Evolutionary conservation across 345 rosid genomes (phyloP).

Genomic region (Clausena lansium): DNA sequence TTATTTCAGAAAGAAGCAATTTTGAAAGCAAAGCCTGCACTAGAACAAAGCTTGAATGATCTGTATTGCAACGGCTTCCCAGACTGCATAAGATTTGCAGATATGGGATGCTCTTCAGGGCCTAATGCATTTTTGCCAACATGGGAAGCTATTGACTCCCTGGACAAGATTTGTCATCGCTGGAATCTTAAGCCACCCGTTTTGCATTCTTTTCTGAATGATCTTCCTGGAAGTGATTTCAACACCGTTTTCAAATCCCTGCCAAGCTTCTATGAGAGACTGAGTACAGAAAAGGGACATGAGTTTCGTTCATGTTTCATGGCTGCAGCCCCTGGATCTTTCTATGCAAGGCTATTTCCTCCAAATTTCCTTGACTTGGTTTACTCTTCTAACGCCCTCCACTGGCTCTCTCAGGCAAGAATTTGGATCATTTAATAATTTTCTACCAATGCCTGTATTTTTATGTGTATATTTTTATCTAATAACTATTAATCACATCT

Average conservation of each 20-base stretch:
- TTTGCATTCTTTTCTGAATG: constrained; percentile 18
- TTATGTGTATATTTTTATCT: too few relatives aligned
- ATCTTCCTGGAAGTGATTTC: constrained; percentile 30
- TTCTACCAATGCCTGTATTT: too few relatives aligned
- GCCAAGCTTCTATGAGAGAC: constrained; percentile 14
- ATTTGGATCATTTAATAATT: too few relatives aligned
- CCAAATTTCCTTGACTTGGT: constrained; percentile 20
- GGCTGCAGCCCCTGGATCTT: constrained; percentile 24
- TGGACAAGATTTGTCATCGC: neutral
- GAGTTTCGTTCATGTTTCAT: constrained; percentile 9
- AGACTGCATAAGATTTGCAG: constrained; percentile 11
- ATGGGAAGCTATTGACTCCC: neutral
- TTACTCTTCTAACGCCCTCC: constrained; percentile 25
- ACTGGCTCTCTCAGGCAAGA: constrained; percentile 18
- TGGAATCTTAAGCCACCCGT: neutral
- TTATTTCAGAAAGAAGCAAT: neutral
- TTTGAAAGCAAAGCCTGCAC: neutral
- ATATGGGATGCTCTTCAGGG: constrained; percentile 11
- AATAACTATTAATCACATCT: too few relatives aligned
- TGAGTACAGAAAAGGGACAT: neutral
- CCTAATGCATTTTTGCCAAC: neutral
- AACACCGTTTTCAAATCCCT: constrained; percentile 16
- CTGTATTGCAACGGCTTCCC: neutral
- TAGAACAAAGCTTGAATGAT: neutral
- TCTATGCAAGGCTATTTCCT: constrained; percentile 26